Evolutionary conservation across 768 basidiomycete genomes (phyloP), one percentile per base, ranked within the genome.

Genomic region (Termitomyces sp.): DNA sequence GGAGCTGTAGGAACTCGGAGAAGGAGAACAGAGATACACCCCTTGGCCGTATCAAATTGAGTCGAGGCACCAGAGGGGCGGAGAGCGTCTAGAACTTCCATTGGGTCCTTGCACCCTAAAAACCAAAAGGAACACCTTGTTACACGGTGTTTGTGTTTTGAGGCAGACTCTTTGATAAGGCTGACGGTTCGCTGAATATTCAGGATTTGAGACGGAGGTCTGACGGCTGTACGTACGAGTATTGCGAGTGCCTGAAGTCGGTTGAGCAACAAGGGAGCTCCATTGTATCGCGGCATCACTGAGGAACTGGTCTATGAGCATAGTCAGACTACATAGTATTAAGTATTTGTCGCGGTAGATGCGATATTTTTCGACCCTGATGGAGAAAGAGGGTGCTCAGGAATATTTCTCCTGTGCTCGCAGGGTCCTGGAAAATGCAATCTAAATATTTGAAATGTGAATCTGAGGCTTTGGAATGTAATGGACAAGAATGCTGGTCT

Each of bases 61-160:
- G 62, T 10, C 56, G 61, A 14, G 67, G 60, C 4, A 73, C 53
- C 2, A 74, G 56, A 6, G 69, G 70, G 10, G 20, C 61, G 58
- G 72, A 71, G 10, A 72, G 47, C 8, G 61, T 63, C 18, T 63
- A 46, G 58, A 71, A 71, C 38, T 67, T 69, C 2, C 33, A 54
- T 22, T 10, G 58, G 43, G 7, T 4, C 54, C 63, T 42, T 62
- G 56, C 9, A 33, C 38, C 50, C 67, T 64, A n/a, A 69, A 52
- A 12, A 72, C n/a, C 7, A 58, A 38, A 20, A 60, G 53, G 40
- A 74, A 66, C 16, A 75, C 55, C 2, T 46, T 57, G 7, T 56
- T 42, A 38, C 68, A 72, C 7, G 64, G 49, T 5, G 58, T 57
- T 51, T 53, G 44, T 65, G 57, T 6, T 56, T 60, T 9, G 22